Evolutionary conservation across 192 early-diverging fungal genomes (phyloP), one percentile per base, ranked within the genome.

Genomic region (Coemansia sp.): DNA sequence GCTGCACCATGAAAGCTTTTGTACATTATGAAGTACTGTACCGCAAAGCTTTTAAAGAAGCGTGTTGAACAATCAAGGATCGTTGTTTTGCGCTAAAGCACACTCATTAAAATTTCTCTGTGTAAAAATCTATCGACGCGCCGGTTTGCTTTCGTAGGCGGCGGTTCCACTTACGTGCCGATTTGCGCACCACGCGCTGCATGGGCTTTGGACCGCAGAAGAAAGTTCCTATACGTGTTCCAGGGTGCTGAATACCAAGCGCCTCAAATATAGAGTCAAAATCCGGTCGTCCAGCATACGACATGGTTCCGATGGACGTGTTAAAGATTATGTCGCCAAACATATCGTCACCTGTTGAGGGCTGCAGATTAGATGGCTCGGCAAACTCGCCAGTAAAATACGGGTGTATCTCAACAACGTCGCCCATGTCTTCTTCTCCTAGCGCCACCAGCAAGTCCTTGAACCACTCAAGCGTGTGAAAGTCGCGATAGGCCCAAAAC

Each of bases 191-290:
- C 7, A 67, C 67, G 30, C 78, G 70, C 22, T 66, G 72, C 47
- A 93, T 63, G 3, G 83, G 81, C 52, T 87, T 90, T 8, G 89
- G 90, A 1, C 91, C 90, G 47, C 90, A 91, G 58, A 88, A 89
- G 48, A 93, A 90, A 7, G 90, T 85, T 7, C 90, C 91, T n/a
- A 92, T 74, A 41, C 88, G 81, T 6, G 81, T 82, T 6, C 64
- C 77, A 0, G 83, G 82, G 49, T 90, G 84, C 5, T 41, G 62
- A 2, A 42, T 50, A 2, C 80, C 67, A n/a, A 91, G 51, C 7
- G 60, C 65, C 31, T 79, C 66, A 62, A 91, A 89, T 36, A 92
- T 81, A 32, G 56, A 47, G 61, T 85, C 82, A 67, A 82, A 92
- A 60, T 87, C 84, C 0, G 91, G 91, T 3, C 90, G 65, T 19